Conservation (phyloP, 768 basidiomycete species). For the Hygrophorus pudorinus region DNA sequence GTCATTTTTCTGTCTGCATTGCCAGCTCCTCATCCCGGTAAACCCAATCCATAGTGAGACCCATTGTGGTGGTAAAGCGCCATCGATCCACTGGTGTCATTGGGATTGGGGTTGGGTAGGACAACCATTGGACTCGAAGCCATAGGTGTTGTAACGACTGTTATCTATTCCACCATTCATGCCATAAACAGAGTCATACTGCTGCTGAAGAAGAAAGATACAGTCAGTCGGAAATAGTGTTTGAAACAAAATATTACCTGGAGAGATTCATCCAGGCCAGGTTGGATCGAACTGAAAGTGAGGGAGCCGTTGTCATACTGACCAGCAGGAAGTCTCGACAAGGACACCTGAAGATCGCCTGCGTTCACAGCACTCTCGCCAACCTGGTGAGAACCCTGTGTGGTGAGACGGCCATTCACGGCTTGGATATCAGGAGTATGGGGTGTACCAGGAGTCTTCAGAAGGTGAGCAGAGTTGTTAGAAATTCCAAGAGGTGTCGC, state of each 20-base stretch:
- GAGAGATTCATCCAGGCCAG: constrained; percentile 39
- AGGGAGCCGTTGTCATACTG: too few relatives aligned
- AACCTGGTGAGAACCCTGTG: too few relatives aligned
- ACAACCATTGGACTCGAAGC: too few relatives aligned
- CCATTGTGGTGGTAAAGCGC: constrained; percentile 71
- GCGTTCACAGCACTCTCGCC: constrained; percentile 35
- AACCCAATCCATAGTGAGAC: constrained; percentile 63
- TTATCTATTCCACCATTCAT: too few relatives aligned
- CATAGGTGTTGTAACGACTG: too few relatives aligned
- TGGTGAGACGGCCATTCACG: constrained; percentile 53
- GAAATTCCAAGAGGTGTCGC: constrained; percentile 66
- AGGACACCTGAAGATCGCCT: constrained; percentile 57
- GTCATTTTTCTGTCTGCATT: constrained; percentile 68
- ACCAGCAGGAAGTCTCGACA: too few relatives aligned
- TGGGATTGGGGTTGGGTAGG: too few relatives aligned
- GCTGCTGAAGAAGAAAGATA: constrained; percentile 22
- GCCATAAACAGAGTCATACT: too few relatives aligned
- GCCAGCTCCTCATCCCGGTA: constrained; percentile 42
- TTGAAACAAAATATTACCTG: constrained; percentile 41
- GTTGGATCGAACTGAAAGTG: too few relatives aligned
- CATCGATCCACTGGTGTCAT: constrained; percentile 51
- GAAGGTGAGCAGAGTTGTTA: constrained; percentile 35
- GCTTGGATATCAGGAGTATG: constrained; percentile 49
- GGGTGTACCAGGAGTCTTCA: constrained; percentile 65
- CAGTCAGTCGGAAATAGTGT: constrained; percentile 2